Conservation (phyloP, 306 rosid genomes). For the Pyrus communis region DNA sequence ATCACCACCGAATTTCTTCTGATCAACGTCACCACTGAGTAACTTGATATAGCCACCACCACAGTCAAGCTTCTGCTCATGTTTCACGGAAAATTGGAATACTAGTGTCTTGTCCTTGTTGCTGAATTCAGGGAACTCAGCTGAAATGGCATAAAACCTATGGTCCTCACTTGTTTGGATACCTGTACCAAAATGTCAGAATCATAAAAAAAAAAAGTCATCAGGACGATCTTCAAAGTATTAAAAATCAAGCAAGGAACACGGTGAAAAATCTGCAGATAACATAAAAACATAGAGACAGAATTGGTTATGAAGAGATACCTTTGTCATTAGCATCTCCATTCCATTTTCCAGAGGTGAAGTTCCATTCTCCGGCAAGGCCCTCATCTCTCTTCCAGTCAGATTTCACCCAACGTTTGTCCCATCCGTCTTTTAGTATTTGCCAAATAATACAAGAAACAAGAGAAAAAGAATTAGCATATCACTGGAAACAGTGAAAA, state of each 20-base stretch:
- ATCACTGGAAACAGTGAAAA: neutral
- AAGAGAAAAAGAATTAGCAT: neutral
- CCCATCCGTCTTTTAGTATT: slow-evolving; percentile 99
- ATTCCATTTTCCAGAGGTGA: slow-evolving; percentile 88
- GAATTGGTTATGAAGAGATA: slow-evolving; percentile 6
- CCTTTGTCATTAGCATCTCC: slow-evolving; percentile 89
- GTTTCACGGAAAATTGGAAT: slow-evolving; percentile 93
- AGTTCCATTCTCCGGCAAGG: slow-evolving; percentile 92
- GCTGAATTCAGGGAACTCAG: slow-evolving; percentile 93
- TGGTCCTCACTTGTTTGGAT: slow-evolving; percentile 97
- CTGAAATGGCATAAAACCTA: slow-evolving; percentile 92
- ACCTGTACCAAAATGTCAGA: slow-evolving; percentile 40
- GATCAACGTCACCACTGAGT: slow-evolving; percentile 84
- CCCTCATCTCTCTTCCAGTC: slow-evolving; percentile 92
- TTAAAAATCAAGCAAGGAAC: neutral
- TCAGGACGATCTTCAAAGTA: neutral
- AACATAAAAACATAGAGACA: neutral
- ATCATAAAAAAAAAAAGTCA: neutral
- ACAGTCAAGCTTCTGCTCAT: slow-evolving; percentile 98
- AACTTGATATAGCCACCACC: slow-evolving; percentile 99
- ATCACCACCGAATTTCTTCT: slow-evolving; percentile 96
- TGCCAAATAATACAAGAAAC: neutral
- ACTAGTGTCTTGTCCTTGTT: slow-evolving; percentile 83
- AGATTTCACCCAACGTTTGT: slow-evolving; percentile 81
- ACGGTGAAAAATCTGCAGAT: neutral